Percentiles rank a stretch among this genome's conserved stretches.
Conservation (phyloP, 805 yeast species). For the Starmerella powellii region DNA sequence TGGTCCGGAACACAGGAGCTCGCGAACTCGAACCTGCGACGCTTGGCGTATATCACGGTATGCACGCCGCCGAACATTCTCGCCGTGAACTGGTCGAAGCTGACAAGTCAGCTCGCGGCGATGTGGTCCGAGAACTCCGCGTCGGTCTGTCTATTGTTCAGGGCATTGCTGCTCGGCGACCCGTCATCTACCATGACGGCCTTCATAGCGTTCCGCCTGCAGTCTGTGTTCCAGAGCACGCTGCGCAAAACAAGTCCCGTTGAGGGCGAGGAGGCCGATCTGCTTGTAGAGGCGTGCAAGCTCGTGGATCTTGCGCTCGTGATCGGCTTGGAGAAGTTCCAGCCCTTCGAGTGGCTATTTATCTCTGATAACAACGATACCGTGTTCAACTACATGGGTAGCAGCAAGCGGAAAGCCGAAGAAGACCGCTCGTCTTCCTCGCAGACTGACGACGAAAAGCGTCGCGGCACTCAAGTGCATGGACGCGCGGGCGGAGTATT, state of each 20-base stretch:
- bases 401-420: background rate
- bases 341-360: constrained; percentile 73
- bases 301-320: constrained; percentile 62
- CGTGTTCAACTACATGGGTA: constrained; percentile 27
- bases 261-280: constrained; percentile 6
- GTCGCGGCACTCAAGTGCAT: background rate
- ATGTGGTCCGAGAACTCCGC: constrained; percentile 38
- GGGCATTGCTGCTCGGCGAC: constrained; percentile 44
- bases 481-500: constrained; percentile 11
- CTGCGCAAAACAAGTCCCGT: constrained; percentile 22
- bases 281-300: constrained; percentile 44
- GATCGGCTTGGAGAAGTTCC: constrained; percentile 64
- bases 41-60: constrained; percentile 52
- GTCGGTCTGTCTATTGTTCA: constrained; percentile 40
- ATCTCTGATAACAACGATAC: constrained; percentile 57
- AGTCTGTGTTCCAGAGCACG: constrained; percentile 37
- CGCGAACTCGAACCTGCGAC: constrained; percentile 40
- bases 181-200: constrained; percentile 11
- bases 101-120: constrained; percentile 20
- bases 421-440: background rate
- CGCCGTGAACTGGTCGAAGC: constrained; percentile 16
- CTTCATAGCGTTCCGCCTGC: constrained; percentile 49
- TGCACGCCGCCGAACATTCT: constrained; percentile 37
- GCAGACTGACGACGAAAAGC: background rate
- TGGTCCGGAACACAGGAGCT: constrained; percentile 61